Evolutionary conservation across 2,329 filamentous ascomycete genomes (phyloP), one percentile per base, ranked within the genome.

Genomic region (Sporothrix protearum): DNA sequence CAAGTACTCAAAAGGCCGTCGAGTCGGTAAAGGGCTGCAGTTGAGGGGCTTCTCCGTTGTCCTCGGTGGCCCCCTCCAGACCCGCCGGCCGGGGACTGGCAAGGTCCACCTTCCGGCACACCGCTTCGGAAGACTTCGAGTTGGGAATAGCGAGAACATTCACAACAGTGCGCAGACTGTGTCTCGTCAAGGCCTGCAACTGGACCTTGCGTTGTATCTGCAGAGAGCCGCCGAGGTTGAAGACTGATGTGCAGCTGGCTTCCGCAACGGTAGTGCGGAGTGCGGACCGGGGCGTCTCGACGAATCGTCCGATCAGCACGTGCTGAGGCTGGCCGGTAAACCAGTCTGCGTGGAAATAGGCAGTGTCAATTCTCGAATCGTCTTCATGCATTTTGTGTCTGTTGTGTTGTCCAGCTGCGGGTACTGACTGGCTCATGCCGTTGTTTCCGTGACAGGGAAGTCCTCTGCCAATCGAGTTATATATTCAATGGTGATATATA

Each of bases 61-160:
- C 36, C 28, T 64, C 22, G 59, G 59, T 28, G 59, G 36, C 30
- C 30, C 59, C 36, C 22, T 25, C 57, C n/a, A 45, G n/a, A 42
- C 59, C 59, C 36, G n/a, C 36, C 59, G 59, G 16, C 55, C 55
- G 30, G 55, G 25, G 55, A 19, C 55, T 22, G 28, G n/a, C 8
- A 33, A 36, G 55, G 36, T 39, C 59, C 59, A 64, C 36, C 30
- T 12, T 59, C 36, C 59, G 59, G 59, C 59, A 64, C 59, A 64
- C 59, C 59, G 59, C 59, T 36, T 64, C 59, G 36, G 19, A 22
- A 10, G 57, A 4, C n/a, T n/a, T n/a, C n/a, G n/a, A 19, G 33
- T 22, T 39, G 19, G 10, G 9, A 33, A 61, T 33, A 36, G 36
- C 5, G 2, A 36, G 33, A 36, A 10, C 12, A 9, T 45, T 28